A percentile compares a stretch with the other conserved stretches of the same genome.
phyloP scores from a whole-genome alignment of 2,329 filamentous ascomycete genomes.

The Xylariaceae sp. region DNA sequence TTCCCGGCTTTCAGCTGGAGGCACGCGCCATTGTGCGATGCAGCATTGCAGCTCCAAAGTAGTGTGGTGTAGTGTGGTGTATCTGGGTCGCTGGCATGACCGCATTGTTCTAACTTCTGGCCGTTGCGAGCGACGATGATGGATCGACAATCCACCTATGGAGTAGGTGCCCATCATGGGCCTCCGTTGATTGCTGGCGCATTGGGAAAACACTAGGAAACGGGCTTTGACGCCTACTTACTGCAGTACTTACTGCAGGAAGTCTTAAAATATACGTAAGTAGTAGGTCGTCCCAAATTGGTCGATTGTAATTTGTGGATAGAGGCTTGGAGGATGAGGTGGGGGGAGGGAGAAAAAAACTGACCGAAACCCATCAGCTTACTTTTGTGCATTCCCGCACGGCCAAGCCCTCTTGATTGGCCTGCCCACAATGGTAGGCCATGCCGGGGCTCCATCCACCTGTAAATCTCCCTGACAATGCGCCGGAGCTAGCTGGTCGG shows the following conservation, averaged over 20 bases:
- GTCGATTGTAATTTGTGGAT: neutral
- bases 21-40: neutral
- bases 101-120: conserved; percentile 6
- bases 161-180: neutral
- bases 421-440: too few relatives aligned
- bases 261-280: neutral
- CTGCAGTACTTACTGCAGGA: neutral
- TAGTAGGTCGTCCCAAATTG: neutral
- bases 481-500: too few relatives aligned
- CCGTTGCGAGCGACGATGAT: conserved; percentile 3
- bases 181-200: too few relatives aligned
- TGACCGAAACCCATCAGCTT: neutral
- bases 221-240: neutral
- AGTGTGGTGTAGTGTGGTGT: too few relatives aligned
- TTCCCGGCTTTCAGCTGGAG: neutral
- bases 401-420: too few relatives aligned
- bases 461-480: too few relatives aligned
- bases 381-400: neutral
- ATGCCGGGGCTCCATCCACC: too few relatives aligned
- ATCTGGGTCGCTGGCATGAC: neutral
- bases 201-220: neutral
- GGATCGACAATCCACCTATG: neutral
- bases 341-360: neutral
- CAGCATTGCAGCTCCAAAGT: neutral
- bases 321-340: neutral